Base-by-base conservation (phyloP, 2,329 filamentous ascomycete species). In the Claviceps pazoutovae region DNA sequence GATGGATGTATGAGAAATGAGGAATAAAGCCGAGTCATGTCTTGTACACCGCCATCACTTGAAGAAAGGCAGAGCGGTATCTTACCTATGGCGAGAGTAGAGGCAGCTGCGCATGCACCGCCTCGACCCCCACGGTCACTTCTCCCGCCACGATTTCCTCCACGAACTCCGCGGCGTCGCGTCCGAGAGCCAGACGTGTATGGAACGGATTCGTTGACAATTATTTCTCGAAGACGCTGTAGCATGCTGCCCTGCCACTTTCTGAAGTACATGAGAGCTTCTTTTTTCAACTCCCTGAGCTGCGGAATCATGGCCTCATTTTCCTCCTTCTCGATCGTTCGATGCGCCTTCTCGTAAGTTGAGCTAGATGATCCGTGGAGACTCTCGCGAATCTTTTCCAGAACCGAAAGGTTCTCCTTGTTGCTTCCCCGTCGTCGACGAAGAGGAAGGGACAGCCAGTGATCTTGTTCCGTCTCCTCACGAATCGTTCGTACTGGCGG, bases 201-300 rank as follows among this genome's bases (percentile, higher is more conserved):
- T 51, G 51, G 51, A 34, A 56, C 54, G 55, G 59, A 57, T 53
- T 76, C 73, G 50, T 70, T 73, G 55, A 78, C 72, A 43, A 76
- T 74, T 17, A 89, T 75, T 38, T 93, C 84, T 17, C 81, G 79
- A 23, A 95, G 71, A 14, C 89, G 79, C 52, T 79, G 75, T 42
- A 87, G 70, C 9, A 95, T 78, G 13, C 74, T 72, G 5, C 80
- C 74, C 59, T 87, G 79, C 91, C 91, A 97, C 56, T 88, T 84
- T 53, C 85, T 81, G 62, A 91, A 95, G 62, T 84, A 82, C 6
- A 74, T 69, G 5, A 94, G 64, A 1, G 82, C 76, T 51, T 84
- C 82, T 56, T 78, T 80, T 69, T 82, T 89, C 59, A 89, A 67
- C 59, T 87, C 83, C 53, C 75, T 69, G 55, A 84, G 74, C 53